These are phyloP conservation scores for Fusarium concolor DNA, from an alignment of 2,329 filamentous ascomycete genomes.

Conservation along the genomic window DNA sequence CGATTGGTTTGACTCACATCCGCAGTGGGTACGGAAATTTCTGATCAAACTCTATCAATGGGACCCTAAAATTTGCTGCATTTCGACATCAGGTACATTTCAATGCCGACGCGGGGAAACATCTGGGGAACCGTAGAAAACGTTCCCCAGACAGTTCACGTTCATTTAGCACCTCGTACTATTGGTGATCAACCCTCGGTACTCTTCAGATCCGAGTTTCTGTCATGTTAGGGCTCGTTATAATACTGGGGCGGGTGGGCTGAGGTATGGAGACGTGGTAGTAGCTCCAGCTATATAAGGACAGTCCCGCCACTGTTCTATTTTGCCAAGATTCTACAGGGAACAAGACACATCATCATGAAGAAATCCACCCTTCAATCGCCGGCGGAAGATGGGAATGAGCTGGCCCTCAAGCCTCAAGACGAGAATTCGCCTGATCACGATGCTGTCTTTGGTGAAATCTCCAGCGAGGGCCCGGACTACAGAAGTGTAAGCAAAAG, in stretches of 20 bases:
- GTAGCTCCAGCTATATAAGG: constrained; percentile 8
- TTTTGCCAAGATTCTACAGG: neutral
- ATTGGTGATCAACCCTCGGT: neutral
- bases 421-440: constrained; percentile 17
- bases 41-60: neutral
- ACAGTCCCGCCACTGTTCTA: neutral
- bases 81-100: neutral
- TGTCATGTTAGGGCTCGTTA: neutral
- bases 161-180: too few species aligned
- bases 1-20: neutral
- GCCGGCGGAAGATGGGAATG: neutral
- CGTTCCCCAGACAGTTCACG: too few species aligned
- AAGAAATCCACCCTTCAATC: neutral
- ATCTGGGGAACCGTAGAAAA: constrained; percentile 3
- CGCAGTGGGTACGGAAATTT: constrained; percentile 3
- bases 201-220: neutral
- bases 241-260: constrained; percentile 16
- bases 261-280: constrained; percentile 9
- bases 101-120: neutral
- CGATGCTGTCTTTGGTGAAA: constrained; percentile 49
- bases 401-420: neutral
- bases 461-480: constrained; percentile 46
- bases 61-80: neutral
- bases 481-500: constrained; percentile 46
- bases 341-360: neutral